Evolutionary conservation across 768 basidiomycete genomes (phyloP), one percentile per base, ranked within the genome.

Genomic region (Xerocomellus dryophilus): DNA sequence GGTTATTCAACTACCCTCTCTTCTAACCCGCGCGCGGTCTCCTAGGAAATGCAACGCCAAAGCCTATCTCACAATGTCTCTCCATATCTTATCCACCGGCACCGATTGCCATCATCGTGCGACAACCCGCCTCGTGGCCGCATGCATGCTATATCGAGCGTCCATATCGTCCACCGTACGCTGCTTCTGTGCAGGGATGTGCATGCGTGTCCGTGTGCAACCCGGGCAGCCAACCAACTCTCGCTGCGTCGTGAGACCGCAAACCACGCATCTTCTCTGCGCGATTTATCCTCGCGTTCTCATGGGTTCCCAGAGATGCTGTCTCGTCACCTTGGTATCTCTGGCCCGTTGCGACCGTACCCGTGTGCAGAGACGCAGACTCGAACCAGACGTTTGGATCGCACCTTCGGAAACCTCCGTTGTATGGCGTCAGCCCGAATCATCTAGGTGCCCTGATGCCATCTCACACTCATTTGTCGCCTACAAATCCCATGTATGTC

Each of bases 11-110:
- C 42, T 46, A 8, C 43, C 46, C 50, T 32, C 41, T 36, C 42
- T 39, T 35, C 32, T 43, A 25, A 43, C 57, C 49, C 63, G 56
- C 59, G 63, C 67, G 63, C 69, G 69, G 67, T 64, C 62, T 69
- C 69, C 69, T 64, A 65, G 69, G 66, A 65, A 57, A 48, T 43
- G 17, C 35, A 36, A 14, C 5, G 4, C 9, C 45, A 18, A 57
- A 49, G 39, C 36, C 54, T 17, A 56, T 56, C 55, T 38, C 8
- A 32, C 50, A 47, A 51, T 35, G 32, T 15, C 8, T n/a, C 7
- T 34, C 12, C 12, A 32, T 31, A 21, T 49, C 39, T 23, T 40
- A 50, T 48, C 20, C 10, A 36, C 29, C 54, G 50, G 50, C 41
- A 51, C 49, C 50, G 48, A 49, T 32, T 15, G 29, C 29, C 8